Percentiles rank a stretch among this genome's conserved stretches.
phyloP scores from a whole-genome alignment of 352 stramenopile genomes.

The Phytophthora melonis region DNA sequence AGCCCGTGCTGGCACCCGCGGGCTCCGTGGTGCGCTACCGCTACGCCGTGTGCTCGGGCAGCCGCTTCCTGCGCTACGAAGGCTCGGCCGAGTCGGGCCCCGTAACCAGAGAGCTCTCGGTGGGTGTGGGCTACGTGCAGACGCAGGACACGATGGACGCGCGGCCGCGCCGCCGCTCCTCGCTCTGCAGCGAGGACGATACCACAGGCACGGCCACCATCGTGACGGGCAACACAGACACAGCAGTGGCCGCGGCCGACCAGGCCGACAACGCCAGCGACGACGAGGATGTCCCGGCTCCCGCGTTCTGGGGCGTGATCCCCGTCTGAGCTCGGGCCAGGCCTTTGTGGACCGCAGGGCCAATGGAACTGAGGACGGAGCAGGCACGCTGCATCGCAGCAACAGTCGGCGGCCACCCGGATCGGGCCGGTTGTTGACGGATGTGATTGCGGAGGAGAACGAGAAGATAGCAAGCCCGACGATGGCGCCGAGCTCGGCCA shows the following conservation, averaged over 20 bases:
- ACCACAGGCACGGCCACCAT: background rate
- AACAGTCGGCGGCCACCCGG: conserved; percentile 19
- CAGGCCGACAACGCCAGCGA: conserved; percentile 15
- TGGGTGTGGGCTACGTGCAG: conserved; percentile 68
- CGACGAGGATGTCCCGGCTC: conserved; percentile 30
- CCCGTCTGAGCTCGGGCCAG: conserved; percentile 85
- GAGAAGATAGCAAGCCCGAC: conserved; percentile 10
- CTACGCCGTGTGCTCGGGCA: conserved; percentile 86
- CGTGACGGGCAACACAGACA: conserved; percentile 5
- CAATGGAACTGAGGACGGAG: conserved; percentile 50
- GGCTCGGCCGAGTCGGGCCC: conserved; percentile 44
- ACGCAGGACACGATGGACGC: conserved; percentile 82
- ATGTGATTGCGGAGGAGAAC: conserved; percentile 68
- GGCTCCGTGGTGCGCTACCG: conserved; percentile 80
- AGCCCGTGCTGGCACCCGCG: conserved; percentile 74
- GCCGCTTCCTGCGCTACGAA: conserved; percentile 84
- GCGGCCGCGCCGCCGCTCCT: conserved; percentile 32
- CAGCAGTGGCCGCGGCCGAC: background rate
- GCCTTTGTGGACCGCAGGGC: conserved; percentile 84
- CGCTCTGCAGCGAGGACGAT: conserved; percentile 34
- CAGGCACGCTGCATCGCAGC: conserved; percentile 21
- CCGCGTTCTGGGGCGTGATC: conserved; percentile 66
- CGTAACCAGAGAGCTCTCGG: conserved; percentile 61
- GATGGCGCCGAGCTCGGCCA: background rate
- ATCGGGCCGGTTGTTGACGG: conserved; percentile 42